Base-by-base conservation (phyloP, 2,329 filamentous ascomycete genomes). In the Fusarium nanum region DNA sequence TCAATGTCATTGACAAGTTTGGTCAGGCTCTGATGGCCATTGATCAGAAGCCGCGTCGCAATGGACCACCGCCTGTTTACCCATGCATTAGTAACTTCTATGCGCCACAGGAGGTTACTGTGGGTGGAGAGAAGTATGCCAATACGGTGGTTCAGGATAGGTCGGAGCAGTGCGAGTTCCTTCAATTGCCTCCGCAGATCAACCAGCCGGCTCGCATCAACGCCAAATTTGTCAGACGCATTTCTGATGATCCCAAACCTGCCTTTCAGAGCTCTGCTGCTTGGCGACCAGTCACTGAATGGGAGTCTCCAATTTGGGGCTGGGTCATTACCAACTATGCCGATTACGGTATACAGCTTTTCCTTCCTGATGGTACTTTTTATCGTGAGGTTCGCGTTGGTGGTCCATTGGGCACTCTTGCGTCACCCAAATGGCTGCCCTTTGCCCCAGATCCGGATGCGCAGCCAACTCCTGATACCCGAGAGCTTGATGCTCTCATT, bases 301-400 rank as follows among this genome's bases (percentile, higher is more conserved):
- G 77, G 77, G 81, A 83, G 34, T 78, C 75, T 27, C 81, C 81
- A 5, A 78, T 83, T 34, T 82, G 77, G 77, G 80, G 79, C 22
- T 83, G 80, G 81, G 40, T 83, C 5, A 70, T 83, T 3, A 67
- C 76, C 44, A 84, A 84, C 72, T 83, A 79, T 55, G 75, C 74
- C 42, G 78, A 84, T 63, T 70, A 74, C 7, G 80, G 77, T 9
- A 67, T 84, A 7, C 82, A 84, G 72, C 18, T 84, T 4, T 56
- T 56, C 30, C 16, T 56, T 5, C 41, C 53, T 7, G 22, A 46
- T n/a, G 53, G 53, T 18, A 56, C 41, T 6, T 46, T 56, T 5
- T 46, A 46, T 9, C 41, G 41, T 6, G 53, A 56, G 30, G 30
- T 56, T 9, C 28, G 53, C 10, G 16, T 56, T 13, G 41, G 42